Conservation (phyloP, 106 monocot species). For the Hemerocallis citrina region DNA sequence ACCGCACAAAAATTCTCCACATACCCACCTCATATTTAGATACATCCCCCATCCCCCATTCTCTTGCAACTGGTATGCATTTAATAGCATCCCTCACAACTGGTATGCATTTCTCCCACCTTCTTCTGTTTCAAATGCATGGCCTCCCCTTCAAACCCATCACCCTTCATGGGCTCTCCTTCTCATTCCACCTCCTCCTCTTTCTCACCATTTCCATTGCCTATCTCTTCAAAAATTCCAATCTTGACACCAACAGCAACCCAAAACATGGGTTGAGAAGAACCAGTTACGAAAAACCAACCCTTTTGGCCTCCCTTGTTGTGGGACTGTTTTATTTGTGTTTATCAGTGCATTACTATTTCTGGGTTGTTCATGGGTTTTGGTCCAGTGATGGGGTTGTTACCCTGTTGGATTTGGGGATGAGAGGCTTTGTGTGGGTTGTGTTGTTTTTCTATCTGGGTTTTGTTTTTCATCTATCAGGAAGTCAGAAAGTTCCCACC, state of each 20-base stretch:
- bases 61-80: too few species aligned
- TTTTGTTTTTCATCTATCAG: conserved; percentile 16
- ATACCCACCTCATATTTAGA: too few species aligned
- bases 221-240: conserved; percentile 19
- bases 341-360: conserved; percentile 28
- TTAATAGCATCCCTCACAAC: too few species aligned
- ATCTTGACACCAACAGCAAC: conserved; percentile 11
- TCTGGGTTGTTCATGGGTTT: conserved; percentile 7
- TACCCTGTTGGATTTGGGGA: conserved; percentile 30
- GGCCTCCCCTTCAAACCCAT: conserved; percentile 14
- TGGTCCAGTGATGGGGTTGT: conserved; percentile 18
- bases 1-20: too few species aligned
- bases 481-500: conserved; percentile 32
- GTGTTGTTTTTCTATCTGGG: conserved; percentile 24
- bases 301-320: conserved; percentile 21
- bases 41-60: too few species aligned
- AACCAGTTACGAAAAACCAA: conserved; percentile 19
- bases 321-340: conserved; percentile 31
- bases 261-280: conserved; percentile 3
- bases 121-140: conserved; percentile 1
- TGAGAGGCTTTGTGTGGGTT: conserved; percentile 44
- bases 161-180: conserved; percentile 37
- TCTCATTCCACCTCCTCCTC: conserved; percentile 38
- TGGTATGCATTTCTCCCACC: background rate
- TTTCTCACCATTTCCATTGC: conserved; percentile 28